phyloP scores from a whole-genome alignment of 768 basidiomycete genomes.

The Mycena maculata region DNA sequence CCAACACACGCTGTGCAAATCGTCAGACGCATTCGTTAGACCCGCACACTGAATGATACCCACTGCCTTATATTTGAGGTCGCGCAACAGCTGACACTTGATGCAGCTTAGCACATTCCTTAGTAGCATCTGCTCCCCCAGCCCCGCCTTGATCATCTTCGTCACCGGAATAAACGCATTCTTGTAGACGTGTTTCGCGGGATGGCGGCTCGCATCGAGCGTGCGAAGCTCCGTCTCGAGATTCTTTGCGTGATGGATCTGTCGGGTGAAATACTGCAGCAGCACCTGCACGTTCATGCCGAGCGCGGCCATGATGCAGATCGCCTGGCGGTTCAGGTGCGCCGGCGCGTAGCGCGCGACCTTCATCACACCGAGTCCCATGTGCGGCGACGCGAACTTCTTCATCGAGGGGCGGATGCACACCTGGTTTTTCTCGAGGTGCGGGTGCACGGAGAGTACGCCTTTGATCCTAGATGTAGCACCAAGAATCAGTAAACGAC shows the following conservation, averaged over 20 bases:
- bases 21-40: background rate
- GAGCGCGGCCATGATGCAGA: conserved; percentile 27
- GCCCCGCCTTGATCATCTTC: conserved; percentile 26
- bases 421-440: conserved; percentile 27
- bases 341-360: conserved; percentile 31
- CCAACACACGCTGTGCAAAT: conserved; percentile 21
- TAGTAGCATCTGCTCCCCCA: conserved; percentile 24
- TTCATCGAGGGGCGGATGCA: conserved; percentile 33
- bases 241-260: conserved; percentile 26
- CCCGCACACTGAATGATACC: background rate
- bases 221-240: conserved; percentile 20
- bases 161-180: conserved; percentile 29
- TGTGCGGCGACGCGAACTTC: conserved; percentile 29
- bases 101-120: conserved; percentile 33
- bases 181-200: conserved; percentile 24
- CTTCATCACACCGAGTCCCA: conserved; percentile 34
- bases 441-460: conserved; percentile 33
- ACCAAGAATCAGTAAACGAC: background rate
- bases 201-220: conserved; percentile 27
- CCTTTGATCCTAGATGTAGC: conserved; percentile 27
- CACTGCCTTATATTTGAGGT: conserved; percentile 36
- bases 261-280: background rate
- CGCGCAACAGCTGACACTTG: conserved; percentile 33
- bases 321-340: conserved; percentile 37
- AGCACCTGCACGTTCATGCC: conserved; percentile 25